These are phyloP conservation scores for Metarhizium anisopliae DNA, from an alignment of 2,329 filamentous ascomycete species.

Conservation along the genomic window DNA sequence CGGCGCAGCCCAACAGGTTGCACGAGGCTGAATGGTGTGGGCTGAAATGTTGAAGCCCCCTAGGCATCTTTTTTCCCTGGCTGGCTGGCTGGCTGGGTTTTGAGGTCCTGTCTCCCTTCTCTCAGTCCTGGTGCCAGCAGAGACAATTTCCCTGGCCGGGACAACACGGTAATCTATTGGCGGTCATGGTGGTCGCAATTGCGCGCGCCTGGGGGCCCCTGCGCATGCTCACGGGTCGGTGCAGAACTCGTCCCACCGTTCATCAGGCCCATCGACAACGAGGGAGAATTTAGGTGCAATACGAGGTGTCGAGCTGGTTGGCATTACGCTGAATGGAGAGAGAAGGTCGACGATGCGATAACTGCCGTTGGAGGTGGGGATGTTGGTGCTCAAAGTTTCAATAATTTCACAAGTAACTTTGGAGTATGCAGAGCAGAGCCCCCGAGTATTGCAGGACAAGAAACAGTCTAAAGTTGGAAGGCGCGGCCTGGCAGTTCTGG, in stretches of 20 bases:
- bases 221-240: background rate
- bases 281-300: background rate
- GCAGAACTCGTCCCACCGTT: background rate
- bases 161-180: background rate
- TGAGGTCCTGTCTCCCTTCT: background rate
- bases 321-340: background rate
- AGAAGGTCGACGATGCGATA: background rate
- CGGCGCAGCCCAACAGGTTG: background rate
- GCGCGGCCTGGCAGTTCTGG: no score
- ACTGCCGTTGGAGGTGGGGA: background rate
- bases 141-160: slow-evolving; percentile 1
- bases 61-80: background rate
- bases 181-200: background rate
- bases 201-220: background rate
- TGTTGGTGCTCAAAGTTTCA: background rate
- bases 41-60: background rate
- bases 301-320: background rate
- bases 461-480: no score
- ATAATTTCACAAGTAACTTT: background rate
- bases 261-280: background rate
- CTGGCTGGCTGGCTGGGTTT: background rate
- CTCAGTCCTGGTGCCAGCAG: background rate
- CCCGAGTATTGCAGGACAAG: no score
- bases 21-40: background rate
- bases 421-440: background rate